Conservation (phyloP, 2,329 filamentous ascomycete species). For the Neonectria magnoliae region DNA sequence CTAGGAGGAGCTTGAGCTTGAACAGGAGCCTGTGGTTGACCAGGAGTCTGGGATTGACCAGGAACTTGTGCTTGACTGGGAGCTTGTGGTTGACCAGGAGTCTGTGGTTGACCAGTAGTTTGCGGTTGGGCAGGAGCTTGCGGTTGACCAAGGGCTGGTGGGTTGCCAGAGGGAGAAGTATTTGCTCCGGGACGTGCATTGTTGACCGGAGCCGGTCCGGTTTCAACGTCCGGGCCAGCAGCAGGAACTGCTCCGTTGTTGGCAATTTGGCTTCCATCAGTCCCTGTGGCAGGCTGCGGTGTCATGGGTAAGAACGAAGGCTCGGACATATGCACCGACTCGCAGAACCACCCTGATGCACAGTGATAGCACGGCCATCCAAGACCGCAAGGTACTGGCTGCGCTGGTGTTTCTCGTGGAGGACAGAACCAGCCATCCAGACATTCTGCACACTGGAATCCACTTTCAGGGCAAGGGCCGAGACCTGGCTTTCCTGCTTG, state of each 20-base stretch:
- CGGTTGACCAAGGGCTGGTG: background rate
- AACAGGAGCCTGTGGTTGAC: too few species aligned
- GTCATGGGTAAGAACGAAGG: background rate
- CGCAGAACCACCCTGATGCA: constrained; percentile 44
- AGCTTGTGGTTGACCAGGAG: too few species aligned
- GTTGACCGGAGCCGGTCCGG: background rate
- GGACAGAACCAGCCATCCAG: constrained; percentile 47
- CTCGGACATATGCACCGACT: constrained; percentile 1
- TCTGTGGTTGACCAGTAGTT: background rate
- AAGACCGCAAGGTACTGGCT: constrained; percentile 41
- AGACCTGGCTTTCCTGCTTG: background rate
- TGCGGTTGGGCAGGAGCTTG: background rate
- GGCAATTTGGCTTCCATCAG: background rate
- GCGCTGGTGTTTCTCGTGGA: constrained; percentile 45
- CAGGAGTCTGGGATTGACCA: too few species aligned
- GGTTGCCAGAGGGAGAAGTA: background rate
- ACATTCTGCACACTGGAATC: constrained; percentile 44
- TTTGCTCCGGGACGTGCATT: background rate
- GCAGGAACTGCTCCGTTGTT: background rate
- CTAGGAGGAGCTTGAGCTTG: too few species aligned
- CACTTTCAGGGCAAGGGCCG: constrained; percentile 40
- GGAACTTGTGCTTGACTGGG: too few species aligned
- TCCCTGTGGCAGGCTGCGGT: background rate
- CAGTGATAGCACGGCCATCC: constrained; percentile 48
- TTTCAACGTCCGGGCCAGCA: background rate